Evolutionary conservation across 116 monocot species (phyloP), one percentile per base, ranked within the genome.

Genomic region (Thalassia testudinum): DNA sequence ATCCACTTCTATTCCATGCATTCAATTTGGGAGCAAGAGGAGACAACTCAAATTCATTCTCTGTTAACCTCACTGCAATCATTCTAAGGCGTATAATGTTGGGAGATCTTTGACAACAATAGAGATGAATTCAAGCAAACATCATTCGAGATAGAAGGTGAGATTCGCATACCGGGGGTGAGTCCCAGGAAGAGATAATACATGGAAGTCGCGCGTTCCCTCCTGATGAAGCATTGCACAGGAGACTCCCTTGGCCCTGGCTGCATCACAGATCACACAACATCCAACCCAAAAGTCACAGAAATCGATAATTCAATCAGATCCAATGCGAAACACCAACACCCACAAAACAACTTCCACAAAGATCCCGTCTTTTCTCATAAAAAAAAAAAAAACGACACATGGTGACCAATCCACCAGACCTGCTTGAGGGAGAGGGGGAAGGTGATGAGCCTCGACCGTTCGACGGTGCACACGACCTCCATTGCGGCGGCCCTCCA

Each of bases 191-290:
- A 89, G 1, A 89, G 77, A 50, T 65, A 69, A 65, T 89, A 89
- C 25, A 80, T 80, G 12, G 62, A 68, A 50, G 66, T 80, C 17
- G 89, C 59, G 50, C 76, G 79, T 25, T 89, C 83, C 72, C 89
- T 83, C 67, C 71, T 89, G 21, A 89, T 89, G 67, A 83, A 83
- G 67, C 89, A 89, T 22, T 89, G 83, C 27, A 89, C 80, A 1
- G 66, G 61, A 21, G 54, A 71, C 52, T 83, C 83, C 43, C 89
- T 57, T n/a, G 77, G 70, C 11, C 89, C 89, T 29, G 89, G 83
- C 89, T 89, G 83, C 24, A 43, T 24, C 11, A 11, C n/a, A 21
- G 21, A n/a, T n/a, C n/a, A n/a, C n/a, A n/a, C n/a, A n/a, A n/a
- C n/a, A n/a, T n/a, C n/a, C n/a, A 45, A 6, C 45, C 4, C 30